Conservation (phyloP, 257 asterid genomes). For the Rubia yunnanensis region DNA sequence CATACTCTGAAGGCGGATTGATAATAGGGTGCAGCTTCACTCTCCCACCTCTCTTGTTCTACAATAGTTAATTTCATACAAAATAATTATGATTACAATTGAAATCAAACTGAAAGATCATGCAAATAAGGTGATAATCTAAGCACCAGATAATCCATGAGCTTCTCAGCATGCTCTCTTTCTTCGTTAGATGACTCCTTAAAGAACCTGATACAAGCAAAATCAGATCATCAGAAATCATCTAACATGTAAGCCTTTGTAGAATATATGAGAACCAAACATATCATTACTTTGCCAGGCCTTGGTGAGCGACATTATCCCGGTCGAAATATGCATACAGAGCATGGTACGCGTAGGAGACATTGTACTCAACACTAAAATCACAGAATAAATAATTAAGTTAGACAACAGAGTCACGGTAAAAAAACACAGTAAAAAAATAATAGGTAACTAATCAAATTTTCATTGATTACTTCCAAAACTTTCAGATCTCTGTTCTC, state of each 20-base stretch:
- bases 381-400: conserved; percentile 10
- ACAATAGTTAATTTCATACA: neutral
- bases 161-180: conserved; percentile 81
- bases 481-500: neutral
- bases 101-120: neutral
- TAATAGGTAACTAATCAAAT: neutral
- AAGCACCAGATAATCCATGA: conserved; percentile 76
- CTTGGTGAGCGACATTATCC: conserved; percentile 77
- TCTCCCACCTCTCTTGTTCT: conserved; percentile 85
- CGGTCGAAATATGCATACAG: conserved; percentile 74
- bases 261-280: too few species aligned
- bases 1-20: conserved; percentile 56
- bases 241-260: neutral
- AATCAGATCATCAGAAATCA: conserved; percentile 5
- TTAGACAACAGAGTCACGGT: neutral
- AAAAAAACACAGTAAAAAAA: neutral
- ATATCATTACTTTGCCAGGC: conserved; percentile 90
- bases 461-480: neutral
- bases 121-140: neutral
- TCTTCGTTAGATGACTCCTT: conserved; percentile 79
- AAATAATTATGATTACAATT: neutral
- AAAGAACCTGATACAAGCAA: conserved; percentile 46
- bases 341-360: conserved; percentile 71
- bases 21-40: conserved; percentile 47
- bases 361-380: conserved; percentile 73